These are phyloP conservation scores for Schizochytrium sp. DNA, from an alignment of 108 stramenopile species.

Conservation along the genomic window DNA sequence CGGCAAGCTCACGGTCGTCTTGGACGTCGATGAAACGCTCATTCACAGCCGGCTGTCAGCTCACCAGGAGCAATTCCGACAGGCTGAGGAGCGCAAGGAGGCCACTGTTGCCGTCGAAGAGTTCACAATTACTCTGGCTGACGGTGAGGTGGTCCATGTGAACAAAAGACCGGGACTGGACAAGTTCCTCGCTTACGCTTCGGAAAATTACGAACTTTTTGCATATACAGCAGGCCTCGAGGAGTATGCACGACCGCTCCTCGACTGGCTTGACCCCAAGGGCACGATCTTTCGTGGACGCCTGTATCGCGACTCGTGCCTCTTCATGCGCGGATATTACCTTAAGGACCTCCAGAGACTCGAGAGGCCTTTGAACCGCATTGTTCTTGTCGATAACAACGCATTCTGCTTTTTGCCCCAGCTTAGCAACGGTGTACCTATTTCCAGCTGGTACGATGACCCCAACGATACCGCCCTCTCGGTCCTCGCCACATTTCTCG, in stretches of 20 bases:
- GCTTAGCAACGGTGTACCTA: conserved; percentile 95
- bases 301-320: conserved; percentile 93
- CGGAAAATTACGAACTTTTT: conserved; percentile 90
- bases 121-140: conserved; percentile 57
- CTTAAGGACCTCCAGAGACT: conserved; percentile 90
- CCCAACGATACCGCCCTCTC: conserved; percentile 87
- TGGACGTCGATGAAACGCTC: conserved; percentile 98
- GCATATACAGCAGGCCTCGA: conserved; percentile 94
- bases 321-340: conserved; percentile 87
- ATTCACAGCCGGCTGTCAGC: conserved; percentile 93
- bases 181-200: conserved; percentile 83
- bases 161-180: conserved; percentile 85
- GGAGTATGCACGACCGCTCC: conserved; percentile 91
- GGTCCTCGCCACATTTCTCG: conserved; percentile 88
- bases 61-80: conserved; percentile 67
- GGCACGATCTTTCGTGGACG: conserved; percentile 86
- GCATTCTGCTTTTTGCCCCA: conserved; percentile 94
- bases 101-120: conserved; percentile 16
- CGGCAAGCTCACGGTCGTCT: conserved; percentile 78
- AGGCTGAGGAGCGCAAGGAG: conserved; percentile 58
- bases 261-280: conserved; percentile 94
- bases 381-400: conserved; percentile 93
- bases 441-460: conserved; percentile 98
- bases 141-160: conserved; percentile 82
- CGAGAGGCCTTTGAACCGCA: conserved; percentile 83